phyloP scores from a whole-genome alignment of 805 yeast species.

The Yarrowia bubula region DNA sequence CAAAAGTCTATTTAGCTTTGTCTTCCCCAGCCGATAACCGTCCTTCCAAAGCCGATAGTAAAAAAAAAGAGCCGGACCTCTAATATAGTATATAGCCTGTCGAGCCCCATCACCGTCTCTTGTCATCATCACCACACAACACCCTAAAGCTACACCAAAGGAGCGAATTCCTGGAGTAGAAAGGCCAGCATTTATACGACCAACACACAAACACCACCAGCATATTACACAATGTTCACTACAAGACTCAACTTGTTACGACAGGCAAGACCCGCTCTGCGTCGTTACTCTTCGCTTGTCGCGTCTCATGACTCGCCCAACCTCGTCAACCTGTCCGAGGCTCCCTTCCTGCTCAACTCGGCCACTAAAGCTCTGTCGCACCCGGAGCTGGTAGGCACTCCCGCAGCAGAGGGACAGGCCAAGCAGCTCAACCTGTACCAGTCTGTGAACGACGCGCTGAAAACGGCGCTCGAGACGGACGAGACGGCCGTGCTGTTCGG shows the following conservation, averaged over 20 bases:
- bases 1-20: background rate
- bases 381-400: slow-evolving; percentile 31
- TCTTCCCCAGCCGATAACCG: slow-evolving; percentile 10
- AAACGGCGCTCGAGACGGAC: slow-evolving; percentile 85
- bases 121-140: background rate
- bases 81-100: background rate
- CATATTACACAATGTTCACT: background rate
- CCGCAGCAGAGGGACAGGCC: slow-evolving; percentile 32
- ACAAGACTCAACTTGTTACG: background rate
- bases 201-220: background rate
- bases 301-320: slow-evolving; percentile 29
- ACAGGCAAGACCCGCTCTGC: background rate
- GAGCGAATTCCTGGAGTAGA: background rate
- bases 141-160: background rate
- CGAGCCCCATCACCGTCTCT: background rate
- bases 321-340: slow-evolving; percentile 33
- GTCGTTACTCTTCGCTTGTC: slow-evolving; percentile 8
- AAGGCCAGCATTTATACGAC: background rate
- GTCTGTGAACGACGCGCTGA: slow-evolving; percentile 89
- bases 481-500: slow-evolving; percentile 87
- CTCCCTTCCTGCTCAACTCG: slow-evolving; percentile 34
- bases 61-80: no score
- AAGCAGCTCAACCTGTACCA: slow-evolving; percentile 38
- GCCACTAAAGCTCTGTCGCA: slow-evolving; percentile 31
- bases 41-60: background rate